A percentile compares a stretch with the other conserved stretches of the same genome.
These are phyloP conservation scores for Rhododendron vialii DNA, from an alignment of 148 eudicot species.

Conservation along the genomic window DNA sequence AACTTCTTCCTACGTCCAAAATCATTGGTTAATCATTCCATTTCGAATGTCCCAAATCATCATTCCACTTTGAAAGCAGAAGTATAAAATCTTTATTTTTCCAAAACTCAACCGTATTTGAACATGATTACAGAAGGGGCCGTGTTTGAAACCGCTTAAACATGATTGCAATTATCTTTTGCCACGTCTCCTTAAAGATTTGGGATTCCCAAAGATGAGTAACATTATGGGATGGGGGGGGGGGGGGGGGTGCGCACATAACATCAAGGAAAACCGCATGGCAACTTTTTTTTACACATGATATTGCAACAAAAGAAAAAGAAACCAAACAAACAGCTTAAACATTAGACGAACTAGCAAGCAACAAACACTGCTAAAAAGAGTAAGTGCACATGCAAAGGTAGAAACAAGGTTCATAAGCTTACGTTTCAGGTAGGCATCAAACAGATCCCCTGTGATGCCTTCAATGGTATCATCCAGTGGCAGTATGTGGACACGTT, in stretches of 20 bases:
- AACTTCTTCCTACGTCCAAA: neutral
- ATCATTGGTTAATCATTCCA: neutral
- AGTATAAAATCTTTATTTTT: neutral
- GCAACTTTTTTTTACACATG: neutral
- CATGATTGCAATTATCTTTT: neutral
- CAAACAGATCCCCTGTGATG: slow-evolving; percentile 36
- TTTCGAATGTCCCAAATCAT: neutral
- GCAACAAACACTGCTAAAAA: neutral
- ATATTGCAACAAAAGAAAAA: neutral
- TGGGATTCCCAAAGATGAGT: neutral
- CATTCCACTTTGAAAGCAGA: neutral
- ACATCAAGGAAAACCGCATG: neutral
- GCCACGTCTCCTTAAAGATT: neutral
- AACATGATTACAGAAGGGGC: neutral
- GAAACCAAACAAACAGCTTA: neutral
- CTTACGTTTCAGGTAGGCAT: slow-evolving; percentile 35
- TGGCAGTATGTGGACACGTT: slow-evolving; percentile 30
- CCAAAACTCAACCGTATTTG: neutral
- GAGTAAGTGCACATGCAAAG: neutral
- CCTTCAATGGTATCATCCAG: slow-evolving; percentile 37
- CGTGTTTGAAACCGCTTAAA: neutral
- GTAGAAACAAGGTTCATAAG: neutral
- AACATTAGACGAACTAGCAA: neutral
- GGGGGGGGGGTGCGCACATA: too few relatives aligned
- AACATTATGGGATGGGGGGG: neutral